phyloP scores from a whole-genome alignment of 1,284 basidiomycete genomes.

The Austroboletus olivaceoglutinosus region DNA sequence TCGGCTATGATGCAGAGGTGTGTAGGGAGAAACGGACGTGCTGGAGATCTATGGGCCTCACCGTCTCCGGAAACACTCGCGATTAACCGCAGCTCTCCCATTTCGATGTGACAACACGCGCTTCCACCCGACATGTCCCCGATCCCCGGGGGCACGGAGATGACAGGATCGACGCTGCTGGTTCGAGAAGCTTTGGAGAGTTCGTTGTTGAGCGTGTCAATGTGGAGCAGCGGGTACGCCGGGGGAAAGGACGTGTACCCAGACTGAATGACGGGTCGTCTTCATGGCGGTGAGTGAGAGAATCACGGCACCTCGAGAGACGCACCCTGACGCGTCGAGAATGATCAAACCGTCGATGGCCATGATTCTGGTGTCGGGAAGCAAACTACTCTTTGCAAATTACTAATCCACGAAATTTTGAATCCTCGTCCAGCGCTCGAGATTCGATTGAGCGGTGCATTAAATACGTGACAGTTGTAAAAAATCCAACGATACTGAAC shows the following conservation, averaged over 20 bases:
- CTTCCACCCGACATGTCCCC: constrained; percentile 48
- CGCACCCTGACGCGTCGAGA: constrained; percentile 76
- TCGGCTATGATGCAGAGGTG: constrained; percentile 56
- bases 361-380: constrained; percentile 42
- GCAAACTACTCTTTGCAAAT: too few species aligned
- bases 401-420: too few species aligned
- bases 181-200: constrained; percentile 53
- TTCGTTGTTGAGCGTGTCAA: constrained; percentile 81
- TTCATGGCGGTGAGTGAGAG: constrained; percentile 35
- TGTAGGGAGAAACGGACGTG: neutral
- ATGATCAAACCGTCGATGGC: constrained; percentile 90
- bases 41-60: constrained; percentile 43
- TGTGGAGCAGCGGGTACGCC: constrained; percentile 81
- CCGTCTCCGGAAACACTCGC: constrained; percentile 81
- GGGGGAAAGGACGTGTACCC: constrained; percentile 80
- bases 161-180: constrained; percentile 65
- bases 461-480: constrained; percentile 10
- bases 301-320: neutral
- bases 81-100: constrained; percentile 74
- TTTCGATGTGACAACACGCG: constrained; percentile 79
- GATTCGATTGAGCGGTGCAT: constrained; percentile 8
- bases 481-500: constrained; percentile 6
- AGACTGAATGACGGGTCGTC: constrained; percentile 87
- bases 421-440: too few species aligned
- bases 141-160: constrained; percentile 57